Conservation (phyloP, 2,329 filamentous ascomycete species). For the Grosmannia serpens region DNA sequence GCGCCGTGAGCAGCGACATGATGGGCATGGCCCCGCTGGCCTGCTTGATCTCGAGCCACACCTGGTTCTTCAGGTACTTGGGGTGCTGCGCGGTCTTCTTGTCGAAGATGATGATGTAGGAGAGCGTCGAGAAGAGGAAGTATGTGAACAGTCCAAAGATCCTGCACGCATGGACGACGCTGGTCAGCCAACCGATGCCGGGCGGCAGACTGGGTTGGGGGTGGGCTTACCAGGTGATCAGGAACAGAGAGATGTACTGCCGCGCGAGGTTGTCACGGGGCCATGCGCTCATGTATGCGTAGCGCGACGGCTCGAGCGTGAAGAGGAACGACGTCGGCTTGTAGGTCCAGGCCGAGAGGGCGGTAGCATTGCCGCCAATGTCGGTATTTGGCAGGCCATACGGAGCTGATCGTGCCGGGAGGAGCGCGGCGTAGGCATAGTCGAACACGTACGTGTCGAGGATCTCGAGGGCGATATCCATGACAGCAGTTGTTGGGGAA, state of each 20-base stretch:
- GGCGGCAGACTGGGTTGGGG: not conserved
- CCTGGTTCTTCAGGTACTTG: slow-evolving; percentile 90
- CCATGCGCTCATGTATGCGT: slow-evolving; percentile 70
- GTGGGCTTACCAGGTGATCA: slow-evolving; percentile 76
- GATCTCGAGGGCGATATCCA: slow-evolving; percentile 88
- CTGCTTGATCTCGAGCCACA: slow-evolving; percentile 74
- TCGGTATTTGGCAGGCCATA: slow-evolving; percentile 19
- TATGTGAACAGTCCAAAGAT: slow-evolving; percentile 77
- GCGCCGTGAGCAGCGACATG: slow-evolving; percentile 72
- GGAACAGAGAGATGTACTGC: slow-evolving; percentile 63
- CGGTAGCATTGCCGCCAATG: slow-evolving; percentile 41
- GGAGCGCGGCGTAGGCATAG: slow-evolving; percentile 58
- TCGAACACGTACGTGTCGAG: slow-evolving; percentile 76
- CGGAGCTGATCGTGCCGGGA: slow-evolving; percentile 45
- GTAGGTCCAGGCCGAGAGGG: slow-evolving; percentile 54
- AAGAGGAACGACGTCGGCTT: slow-evolving; percentile 62
- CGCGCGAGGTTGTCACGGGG: slow-evolving; percentile 66
- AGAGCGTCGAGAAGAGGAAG: slow-evolving; percentile 71
- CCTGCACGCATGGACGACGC: slow-evolving; percentile 35
- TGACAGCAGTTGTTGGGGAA: slow-evolving; percentile 23
- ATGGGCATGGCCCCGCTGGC: slow-evolving; percentile 64
- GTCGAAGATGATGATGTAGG: slow-evolving; percentile 84
- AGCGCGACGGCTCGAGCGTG: slow-evolving; percentile 56
- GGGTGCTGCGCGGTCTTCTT: slow-evolving; percentile 81
- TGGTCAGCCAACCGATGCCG: not conserved